These are phyloP conservation scores for Drosera spatulata DNA, from an alignment of 179 eudicot genomes.

Conservation along the genomic window DNA sequence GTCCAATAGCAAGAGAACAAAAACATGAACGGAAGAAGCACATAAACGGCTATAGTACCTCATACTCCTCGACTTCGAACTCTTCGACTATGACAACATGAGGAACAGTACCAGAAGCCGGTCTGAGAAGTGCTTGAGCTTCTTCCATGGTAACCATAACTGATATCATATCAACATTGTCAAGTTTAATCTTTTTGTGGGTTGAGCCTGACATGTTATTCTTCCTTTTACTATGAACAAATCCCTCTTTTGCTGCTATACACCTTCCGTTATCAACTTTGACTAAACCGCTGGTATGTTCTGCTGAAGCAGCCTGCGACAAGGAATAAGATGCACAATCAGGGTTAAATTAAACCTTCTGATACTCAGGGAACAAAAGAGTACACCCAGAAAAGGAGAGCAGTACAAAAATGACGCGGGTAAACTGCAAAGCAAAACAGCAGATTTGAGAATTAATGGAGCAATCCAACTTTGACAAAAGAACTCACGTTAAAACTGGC, in stretches of 20 bases:
- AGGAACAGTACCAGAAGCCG: slow-evolving; percentile 30
- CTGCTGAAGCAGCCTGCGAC: slow-evolving; percentile 10
- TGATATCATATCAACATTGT: slow-evolving; percentile 31
- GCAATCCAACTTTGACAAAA: too few relatives aligned
- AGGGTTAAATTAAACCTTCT: too few relatives aligned
- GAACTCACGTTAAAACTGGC: too few relatives aligned
- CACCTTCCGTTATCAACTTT: slow-evolving; percentile 20
- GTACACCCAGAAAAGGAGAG: too few relatives aligned
- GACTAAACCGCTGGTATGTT: slow-evolving; percentile 15
- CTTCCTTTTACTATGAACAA: slow-evolving; percentile 34
- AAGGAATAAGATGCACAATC: neutral
- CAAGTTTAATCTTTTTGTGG: slow-evolving; percentile 33
- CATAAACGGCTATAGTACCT: slow-evolving; percentile 16
- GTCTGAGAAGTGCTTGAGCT: slow-evolving; percentile 54
- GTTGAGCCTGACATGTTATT: slow-evolving; percentile 24
- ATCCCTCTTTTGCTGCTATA: slow-evolving; percentile 21
- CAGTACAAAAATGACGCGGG: too few relatives aligned
- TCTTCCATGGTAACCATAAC: slow-evolving; percentile 44
- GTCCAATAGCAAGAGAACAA: neutral
- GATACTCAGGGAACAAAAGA: too few relatives aligned
- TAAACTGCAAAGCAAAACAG: too few relatives aligned
- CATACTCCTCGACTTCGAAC: slow-evolving; percentile 59
- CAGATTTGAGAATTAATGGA: too few relatives aligned
- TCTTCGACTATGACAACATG: slow-evolving; percentile 40
- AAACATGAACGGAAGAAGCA: neutral